Conservation (phyloP, 805 yeast species). For the Priceomyces castillae region DNA sequence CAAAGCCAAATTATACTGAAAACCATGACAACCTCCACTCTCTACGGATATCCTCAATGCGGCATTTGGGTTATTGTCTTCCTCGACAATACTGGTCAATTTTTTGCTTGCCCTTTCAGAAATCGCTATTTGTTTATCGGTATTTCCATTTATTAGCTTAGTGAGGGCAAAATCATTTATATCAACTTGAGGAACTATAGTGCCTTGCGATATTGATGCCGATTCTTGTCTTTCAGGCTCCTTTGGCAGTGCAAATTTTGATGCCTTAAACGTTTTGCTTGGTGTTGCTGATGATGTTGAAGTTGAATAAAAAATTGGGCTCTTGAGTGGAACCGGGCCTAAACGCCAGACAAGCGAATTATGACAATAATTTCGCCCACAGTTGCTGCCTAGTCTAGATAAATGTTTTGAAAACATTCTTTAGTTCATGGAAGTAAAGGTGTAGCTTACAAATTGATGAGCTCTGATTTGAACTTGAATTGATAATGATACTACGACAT, state of each 20-base stretch:
- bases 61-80: conserved; percentile 56
- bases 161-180: conserved; percentile 33
- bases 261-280: conserved; percentile 23
- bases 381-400: background rate
- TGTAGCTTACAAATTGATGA: background rate
- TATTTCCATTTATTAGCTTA: conserved; percentile 31
- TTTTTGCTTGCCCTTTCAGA: conserved; percentile 50
- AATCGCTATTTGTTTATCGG: conserved; percentile 43
- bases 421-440: background rate
- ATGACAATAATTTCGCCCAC: too few relatives aligned
- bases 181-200: conserved; percentile 19
- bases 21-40: conserved; percentile 98
- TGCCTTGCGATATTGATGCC: background rate
- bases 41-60: conserved; percentile 78
- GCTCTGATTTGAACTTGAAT: background rate
- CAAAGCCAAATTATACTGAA: conserved; percentile 78
- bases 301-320: background rate
- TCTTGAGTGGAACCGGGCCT: too few relatives aligned
- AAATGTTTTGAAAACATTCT: background rate
- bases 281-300: conserved; percentile 3
- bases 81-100: conserved; percentile 47
- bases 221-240: conserved; percentile 15
- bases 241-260: conserved; percentile 30
- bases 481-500: background rate
- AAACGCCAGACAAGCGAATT: too few relatives aligned